Evolutionary conservation across 2,329 filamentous ascomycete species (phyloP), one percentile per base, ranked within the genome.

Genomic region (Xylariaceae sp.): DNA sequence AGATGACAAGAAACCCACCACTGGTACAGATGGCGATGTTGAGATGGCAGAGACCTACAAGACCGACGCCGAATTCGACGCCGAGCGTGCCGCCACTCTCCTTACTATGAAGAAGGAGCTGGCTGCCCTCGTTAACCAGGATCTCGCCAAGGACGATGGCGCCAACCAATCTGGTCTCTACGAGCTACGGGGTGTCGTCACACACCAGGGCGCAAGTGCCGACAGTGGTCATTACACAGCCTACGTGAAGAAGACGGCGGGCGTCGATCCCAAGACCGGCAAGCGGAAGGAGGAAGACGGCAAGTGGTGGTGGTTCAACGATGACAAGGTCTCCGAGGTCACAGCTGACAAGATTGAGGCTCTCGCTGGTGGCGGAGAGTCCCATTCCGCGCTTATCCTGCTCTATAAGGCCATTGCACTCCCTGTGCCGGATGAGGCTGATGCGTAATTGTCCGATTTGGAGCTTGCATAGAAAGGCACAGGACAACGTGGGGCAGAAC

Each of bases 281-380:
- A 88, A 89, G 72, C 75, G 81, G 59, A 82, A 80, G 43, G 82
- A 86, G 61, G 89, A 95, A 63, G 89, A 95, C 62, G 90, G 88
- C 56, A 95, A 90, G 60, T 98, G 93, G 93, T 98, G 93, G 92
- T 98, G 93, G 92, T 98, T 98, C 77, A 97, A 98, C 67, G 93
- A 98, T 61, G 92, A 98, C 64, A 94, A 90, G 72, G 93, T 98
- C 25, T 83, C 86, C 12, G 93, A 98, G 72, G 93, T 98, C 22
- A 82, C 88, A 14, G 75, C 81, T 21, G 92, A 97, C 59, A 93
- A 95, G 74, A 94, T 98, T 55, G 87, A 92, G 64, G 86, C 84
- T 3, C 77, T 98, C 41, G 80, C 90, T 40, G 94, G 93, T 48
- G 93, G 94, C 61, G 92, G 90, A 55, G 88, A 93, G 68, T 86